Evolutionary conservation across 495 filamentous ascomycete genomes (phyloP), one percentile per base, ranked within the genome.

Genomic region (Amniculicola lignicola): DNA sequence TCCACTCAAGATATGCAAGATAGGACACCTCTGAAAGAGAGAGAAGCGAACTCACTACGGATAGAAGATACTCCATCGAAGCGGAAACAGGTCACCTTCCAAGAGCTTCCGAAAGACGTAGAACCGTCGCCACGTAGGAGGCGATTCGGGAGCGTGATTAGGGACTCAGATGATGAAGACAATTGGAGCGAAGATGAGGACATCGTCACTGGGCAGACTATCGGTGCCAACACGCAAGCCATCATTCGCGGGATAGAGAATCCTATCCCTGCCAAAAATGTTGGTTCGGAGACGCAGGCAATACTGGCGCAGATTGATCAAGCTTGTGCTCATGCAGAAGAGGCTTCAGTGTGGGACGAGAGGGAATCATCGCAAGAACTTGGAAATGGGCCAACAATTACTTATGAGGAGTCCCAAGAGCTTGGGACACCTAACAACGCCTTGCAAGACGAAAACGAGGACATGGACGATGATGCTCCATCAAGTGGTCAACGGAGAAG

Each of bases 1-100:
- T 72, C 71, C 11, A 62, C 53, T 11, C 57, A 54, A 27, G 54
- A 45, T 21, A 49, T 57, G n/a, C 24, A 44, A 4, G 36, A 23
- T 31, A 39, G 63, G 23, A 63, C 65, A 28, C 69, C 70, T 11
- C 39, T 72, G 49, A 59, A 67, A 60, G 57, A 68, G 21, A 54
- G 54, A 19, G 67, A 63, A 23, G 50, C 40, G 1, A 69, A 72
- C 38, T 18, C 27, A 6, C n/a, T 22, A 11, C 29, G 5, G 10
- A 27, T 48, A 31, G 28, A 22, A 29, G 51, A 61, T 16, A 61
- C 51, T 5, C 51, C 51, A 1, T 61, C 51, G 6, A 56, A 51
- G 23, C 39, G 39, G 14, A 61, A 45, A 36, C 43, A 51, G 12
- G 58, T 61, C 1, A 50, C 49, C 4, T 60, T 60, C 33, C 41